Percentiles rank a stretch among this genome's conserved stretches.
phyloP scores from a whole-genome alignment of 208 protist genomes.

The Phytomonas sp. region DNA sequence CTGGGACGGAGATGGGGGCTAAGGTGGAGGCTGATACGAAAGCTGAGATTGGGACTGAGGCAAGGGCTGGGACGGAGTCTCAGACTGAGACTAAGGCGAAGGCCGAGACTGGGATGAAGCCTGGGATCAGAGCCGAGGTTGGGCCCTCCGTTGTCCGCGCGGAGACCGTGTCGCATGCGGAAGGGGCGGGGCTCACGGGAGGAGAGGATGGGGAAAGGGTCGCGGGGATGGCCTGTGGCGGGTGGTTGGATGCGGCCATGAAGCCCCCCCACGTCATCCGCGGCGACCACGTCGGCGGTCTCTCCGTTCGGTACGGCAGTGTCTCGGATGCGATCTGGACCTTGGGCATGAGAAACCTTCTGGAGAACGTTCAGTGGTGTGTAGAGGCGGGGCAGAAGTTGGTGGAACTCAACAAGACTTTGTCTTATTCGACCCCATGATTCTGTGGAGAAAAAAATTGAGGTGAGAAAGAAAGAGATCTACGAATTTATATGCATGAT shows the following conservation, averaged over 20 bases:
- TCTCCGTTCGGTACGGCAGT: conserved; percentile 47
- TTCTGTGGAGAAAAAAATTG: neutral
- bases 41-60: no score
- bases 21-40: no score
- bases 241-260: conserved; percentile 11
- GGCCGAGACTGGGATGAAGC: neutral
- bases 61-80: no score
- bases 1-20: no score
- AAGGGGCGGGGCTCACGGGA: no score
- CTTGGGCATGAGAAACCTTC: conserved; percentile 69
- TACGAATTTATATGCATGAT: no score
- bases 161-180: neutral
- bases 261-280: conserved; percentile 38
- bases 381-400: conserved; percentile 18
- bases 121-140: no score
- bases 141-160: neutral
- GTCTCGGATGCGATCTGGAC: conserved; percentile 65
- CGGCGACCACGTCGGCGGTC: conserved; percentile 45
- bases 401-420: neutral
- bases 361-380: conserved; percentile 74
- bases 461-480: neutral
- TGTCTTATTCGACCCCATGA: neutral
- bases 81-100: no score
- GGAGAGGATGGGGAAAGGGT: neutral
- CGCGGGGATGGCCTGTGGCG: neutral